A percentile compares a stretch with the other conserved stretches of the same genome.
Conservation (phyloP, 1,284 basidiomycete species). For the Microbotryum silenes-acaulis region DNA sequence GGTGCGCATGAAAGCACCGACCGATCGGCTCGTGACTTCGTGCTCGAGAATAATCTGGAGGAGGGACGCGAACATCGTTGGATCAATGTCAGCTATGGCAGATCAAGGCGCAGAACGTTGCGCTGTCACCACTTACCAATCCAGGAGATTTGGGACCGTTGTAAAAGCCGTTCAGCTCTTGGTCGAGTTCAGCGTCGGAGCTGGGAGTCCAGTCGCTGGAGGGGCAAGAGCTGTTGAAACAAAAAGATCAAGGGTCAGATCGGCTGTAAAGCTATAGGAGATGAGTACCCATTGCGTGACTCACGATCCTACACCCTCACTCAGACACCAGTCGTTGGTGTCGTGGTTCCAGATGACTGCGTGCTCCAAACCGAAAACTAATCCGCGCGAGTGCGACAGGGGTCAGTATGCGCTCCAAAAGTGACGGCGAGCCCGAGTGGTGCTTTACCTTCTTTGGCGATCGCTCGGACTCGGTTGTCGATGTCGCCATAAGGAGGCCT, state of each 20-base stretch:
- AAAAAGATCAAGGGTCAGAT: background rate
- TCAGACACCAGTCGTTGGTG: constrained; percentile 29
- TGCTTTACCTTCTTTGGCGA: constrained; percentile 15
- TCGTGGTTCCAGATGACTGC: constrained; percentile 72
- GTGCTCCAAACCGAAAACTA: constrained; percentile 47
- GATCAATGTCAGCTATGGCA: background rate
- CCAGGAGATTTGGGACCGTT: constrained; percentile 17
- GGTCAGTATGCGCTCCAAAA: background rate
- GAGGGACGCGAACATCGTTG: background rate
- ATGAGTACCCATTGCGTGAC: too few relatives aligned
- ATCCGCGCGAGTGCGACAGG: constrained; percentile 32
- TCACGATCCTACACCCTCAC: background rate
- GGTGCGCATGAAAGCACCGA: constrained; percentile 59
- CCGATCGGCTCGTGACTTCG: constrained; percentile 58
- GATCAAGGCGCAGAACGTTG: too few relatives aligned
- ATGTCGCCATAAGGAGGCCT: constrained; percentile 65
- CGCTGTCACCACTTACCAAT: background rate
- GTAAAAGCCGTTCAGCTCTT: constrained; percentile 9
- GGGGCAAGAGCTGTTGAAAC: background rate
- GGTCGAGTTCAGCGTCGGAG: constrained; percentile 10
- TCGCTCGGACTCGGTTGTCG: constrained; percentile 46
- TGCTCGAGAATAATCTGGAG: constrained; percentile 75
- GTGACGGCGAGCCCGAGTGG: background rate
- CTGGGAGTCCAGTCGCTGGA: constrained; percentile 9
- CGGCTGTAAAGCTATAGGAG: background rate